Percentiles rank a stretch among this genome's conserved stretches.
Evolutionary conservation across 176 grass and related monocot genomes (phyloP).

Genomic region (Avena atlantica): DNA sequence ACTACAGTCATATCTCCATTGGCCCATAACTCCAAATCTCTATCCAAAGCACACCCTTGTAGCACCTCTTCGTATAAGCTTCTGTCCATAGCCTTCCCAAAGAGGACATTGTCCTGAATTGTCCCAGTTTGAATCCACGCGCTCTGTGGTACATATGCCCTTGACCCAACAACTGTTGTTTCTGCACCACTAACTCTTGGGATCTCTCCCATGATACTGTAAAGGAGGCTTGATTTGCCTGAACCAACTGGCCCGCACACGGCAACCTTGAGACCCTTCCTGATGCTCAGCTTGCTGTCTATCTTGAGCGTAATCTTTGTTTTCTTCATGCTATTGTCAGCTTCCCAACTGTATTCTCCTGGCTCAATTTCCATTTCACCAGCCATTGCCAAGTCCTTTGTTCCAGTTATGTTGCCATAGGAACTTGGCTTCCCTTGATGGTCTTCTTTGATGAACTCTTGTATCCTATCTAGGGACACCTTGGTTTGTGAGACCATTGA

Average conservation of each 20-base stretch:
- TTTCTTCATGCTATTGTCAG: constrained; percentile 56
- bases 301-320: constrained; percentile 66
- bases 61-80: constrained; percentile 72
- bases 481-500: constrained; percentile 85
- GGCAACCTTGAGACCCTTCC: constrained; percentile 65
- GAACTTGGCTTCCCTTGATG: constrained; percentile 51
- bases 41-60: constrained; percentile 80
- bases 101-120: constrained; percentile 80
- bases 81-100: constrained; percentile 75
- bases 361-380: constrained; percentile 62
- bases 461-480: constrained; percentile 79
- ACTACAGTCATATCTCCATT: constrained; percentile 78
- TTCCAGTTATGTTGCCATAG: background rate
- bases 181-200: constrained; percentile 59
- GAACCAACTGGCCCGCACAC: constrained; percentile 86
- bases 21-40: constrained; percentile 69
- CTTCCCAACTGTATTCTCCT: constrained; percentile 71
- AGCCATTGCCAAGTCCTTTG: constrained; percentile 7
- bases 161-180: constrained; percentile 52
- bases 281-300: constrained; percentile 61
- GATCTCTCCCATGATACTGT: constrained; percentile 79
- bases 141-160: constrained; percentile 71
- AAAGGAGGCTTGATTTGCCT: constrained; percentile 86
- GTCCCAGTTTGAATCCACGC: constrained; percentile 89
- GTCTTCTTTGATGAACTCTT: constrained; percentile 74